Percentiles rank a stretch among this genome's conserved stretches.
These are phyloP conservation scores for Omphalotus olearius DNA, from an alignment of 1,284 basidiomycete species.

Conservation along the genomic window DNA sequence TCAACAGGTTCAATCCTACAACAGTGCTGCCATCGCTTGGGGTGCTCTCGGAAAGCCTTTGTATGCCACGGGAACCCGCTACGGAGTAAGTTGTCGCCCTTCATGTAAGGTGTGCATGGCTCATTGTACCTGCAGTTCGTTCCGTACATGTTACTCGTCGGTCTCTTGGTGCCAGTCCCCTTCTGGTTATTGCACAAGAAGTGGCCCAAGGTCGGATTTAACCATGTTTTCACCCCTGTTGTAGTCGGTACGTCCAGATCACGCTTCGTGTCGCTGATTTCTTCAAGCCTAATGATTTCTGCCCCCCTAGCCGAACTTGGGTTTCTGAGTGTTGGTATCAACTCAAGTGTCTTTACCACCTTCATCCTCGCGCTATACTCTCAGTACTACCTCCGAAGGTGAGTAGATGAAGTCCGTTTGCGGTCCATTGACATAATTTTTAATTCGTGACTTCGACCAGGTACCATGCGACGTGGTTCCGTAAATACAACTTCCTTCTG, in stretches of 20 bases:
- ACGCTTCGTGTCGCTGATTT: too few relatives aligned
- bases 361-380: slow-evolving; percentile 51
- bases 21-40: slow-evolving; percentile 40
- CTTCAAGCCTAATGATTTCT: not conserved
- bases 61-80: slow-evolving; percentile 33
- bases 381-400: slow-evolving; percentile 47
- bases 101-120: slow-evolving; percentile 11
- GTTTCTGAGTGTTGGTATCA: slow-evolving; percentile 48
- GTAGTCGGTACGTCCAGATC: slow-evolving; percentile 24
- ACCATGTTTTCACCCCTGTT: slow-evolving; percentile 31
- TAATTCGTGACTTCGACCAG: slow-evolving; percentile 15
- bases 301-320: slow-evolving; percentile 25
- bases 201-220: slow-evolving; percentile 31
- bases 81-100: slow-evolving; percentile 24
- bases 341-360: slow-evolving; percentile 46
- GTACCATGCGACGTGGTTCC: slow-evolving; percentile 44
- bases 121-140: slow-evolving; percentile 22
- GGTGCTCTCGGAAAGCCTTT: slow-evolving; percentile 41
- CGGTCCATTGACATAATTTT: slow-evolving; percentile 5
- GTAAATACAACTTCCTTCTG: slow-evolving; percentile 44
- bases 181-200: slow-evolving; percentile 34
- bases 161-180: slow-evolving; percentile 34
- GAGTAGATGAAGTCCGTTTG: slow-evolving; percentile 11
- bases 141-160: slow-evolving; percentile 30
- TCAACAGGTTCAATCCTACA: slow-evolving; percentile 32